A percentile compares a stretch with the other conserved stretches of the same genome.
Evolutionary conservation across 148 eudicot species (phyloP).

Genomic region (Nyssa sinensis): DNA sequence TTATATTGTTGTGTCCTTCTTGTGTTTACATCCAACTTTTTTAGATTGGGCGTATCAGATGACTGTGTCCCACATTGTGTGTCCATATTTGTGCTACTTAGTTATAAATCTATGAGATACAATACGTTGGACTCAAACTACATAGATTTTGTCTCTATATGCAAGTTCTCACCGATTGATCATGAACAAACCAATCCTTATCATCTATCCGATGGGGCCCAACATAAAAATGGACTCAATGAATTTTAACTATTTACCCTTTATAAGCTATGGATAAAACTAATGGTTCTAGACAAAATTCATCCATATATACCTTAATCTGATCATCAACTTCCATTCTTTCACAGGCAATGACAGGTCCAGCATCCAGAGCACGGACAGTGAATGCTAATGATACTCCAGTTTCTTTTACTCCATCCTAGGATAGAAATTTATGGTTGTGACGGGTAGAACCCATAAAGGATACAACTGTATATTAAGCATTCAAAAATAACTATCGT

Average conservation of each 20-base stretch:
- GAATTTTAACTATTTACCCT: slow-evolving; percentile 6
- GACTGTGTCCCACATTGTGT: too few relatives aligned
- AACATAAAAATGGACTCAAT: not conserved
- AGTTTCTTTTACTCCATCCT: slow-evolving; percentile 96
- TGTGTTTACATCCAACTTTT: too few relatives aligned
- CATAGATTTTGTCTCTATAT: not conserved
- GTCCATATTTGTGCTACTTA: too few relatives aligned
- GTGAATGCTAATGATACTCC: slow-evolving; percentile 95
- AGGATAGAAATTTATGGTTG: slow-evolving; percentile 11
- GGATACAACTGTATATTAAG: not conserved
- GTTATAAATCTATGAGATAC: not conserved
- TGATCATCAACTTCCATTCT: slow-evolving; percentile 60
- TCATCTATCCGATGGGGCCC: not conserved
- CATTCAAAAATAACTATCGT: slow-evolving; percentile 8
- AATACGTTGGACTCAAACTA: not conserved
- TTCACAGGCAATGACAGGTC: slow-evolving; percentile 78
- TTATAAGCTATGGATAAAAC: not conserved
- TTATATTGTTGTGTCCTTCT: too few relatives aligned
- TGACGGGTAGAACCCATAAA: slow-evolving; percentile 4
- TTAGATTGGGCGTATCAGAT: too few relatives aligned
- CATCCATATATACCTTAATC: slow-evolving; percentile 68
- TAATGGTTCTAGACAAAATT: not conserved
- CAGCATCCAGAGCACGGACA: slow-evolving; percentile 87
- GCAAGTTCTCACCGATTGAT: not conserved
- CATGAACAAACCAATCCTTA: not conserved